phyloP scores from a whole-genome alignment of 2,329 filamentous ascomycete species.

The Colletotrichum siamense region DNA sequence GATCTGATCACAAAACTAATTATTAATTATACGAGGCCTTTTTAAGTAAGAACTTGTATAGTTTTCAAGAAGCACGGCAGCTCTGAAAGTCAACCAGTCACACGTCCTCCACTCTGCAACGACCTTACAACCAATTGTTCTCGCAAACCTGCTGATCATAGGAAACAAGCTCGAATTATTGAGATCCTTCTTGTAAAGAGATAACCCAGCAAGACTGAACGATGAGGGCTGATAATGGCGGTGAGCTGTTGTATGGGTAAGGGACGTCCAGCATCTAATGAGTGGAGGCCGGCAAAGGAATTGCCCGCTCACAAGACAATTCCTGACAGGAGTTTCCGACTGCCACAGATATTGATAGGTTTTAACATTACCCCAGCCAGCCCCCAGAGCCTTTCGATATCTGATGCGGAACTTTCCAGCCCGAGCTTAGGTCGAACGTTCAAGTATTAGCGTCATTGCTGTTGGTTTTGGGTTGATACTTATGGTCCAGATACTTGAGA shows the following conservation, averaged over 20 bases:
- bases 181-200: neutral
- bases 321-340: neutral
- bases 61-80: neutral
- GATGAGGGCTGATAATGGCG: neutral
- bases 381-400: neutral
- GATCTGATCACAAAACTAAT: neutral
- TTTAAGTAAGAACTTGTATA: neutral
- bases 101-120: neutral
- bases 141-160: neutral
- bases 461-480: neutral
- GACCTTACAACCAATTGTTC: neutral
- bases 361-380: neutral
- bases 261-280: too few species aligned
- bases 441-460: neutral
- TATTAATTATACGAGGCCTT: neutral
- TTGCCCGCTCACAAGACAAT: neutral
- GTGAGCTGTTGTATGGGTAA: neutral
- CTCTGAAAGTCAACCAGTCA: neutral
- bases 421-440: neutral
- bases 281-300: neutral
- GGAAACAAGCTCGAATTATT: neutral
- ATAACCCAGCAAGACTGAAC: neutral
- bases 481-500: neutral
- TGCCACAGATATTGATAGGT: neutral
- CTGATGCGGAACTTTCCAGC: neutral